These are phyloP conservation scores for Bidens hawaiensis DNA, from an alignment of 140 eudicot species.

Conservation along the genomic window DNA sequence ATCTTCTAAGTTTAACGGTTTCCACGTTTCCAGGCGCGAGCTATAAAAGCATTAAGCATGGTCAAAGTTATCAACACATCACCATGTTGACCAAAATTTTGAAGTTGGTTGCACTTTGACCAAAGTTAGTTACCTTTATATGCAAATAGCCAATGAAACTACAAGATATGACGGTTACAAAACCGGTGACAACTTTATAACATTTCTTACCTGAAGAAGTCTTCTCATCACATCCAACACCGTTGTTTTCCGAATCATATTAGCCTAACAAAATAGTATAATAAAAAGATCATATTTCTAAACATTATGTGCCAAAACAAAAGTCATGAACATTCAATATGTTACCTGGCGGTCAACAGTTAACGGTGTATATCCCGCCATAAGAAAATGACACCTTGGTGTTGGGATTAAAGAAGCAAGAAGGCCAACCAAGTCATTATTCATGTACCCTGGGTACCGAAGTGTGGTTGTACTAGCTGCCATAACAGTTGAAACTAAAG, in stretches of 20 bases:
- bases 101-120: neutral
- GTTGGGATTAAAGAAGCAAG: conserved; percentile 94
- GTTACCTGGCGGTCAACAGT: conserved; percentile 84
- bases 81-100: neutral
- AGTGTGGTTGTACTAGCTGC: conserved; percentile 91
- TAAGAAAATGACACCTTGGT: conserved; percentile 87
- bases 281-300: neutral
- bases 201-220: conserved; percentile 70
- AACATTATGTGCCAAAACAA: neutral
- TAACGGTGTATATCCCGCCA: conserved; percentile 89
- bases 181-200: neutral
- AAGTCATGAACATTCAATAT: neutral
- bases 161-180: neutral
- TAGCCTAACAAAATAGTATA: conserved; percentile 47
- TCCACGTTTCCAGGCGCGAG: neutral
- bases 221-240: conserved; percentile 98
- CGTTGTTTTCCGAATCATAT: conserved; percentile 90
- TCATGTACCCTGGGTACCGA: conserved; percentile 93
- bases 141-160: neutral
- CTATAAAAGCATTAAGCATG: neutral
- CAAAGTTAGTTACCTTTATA: neutral
- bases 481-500: conserved; percentile 92
- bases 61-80: neutral
- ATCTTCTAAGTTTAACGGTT: neutral
- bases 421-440: conserved; percentile 88